Evolutionary conservation across 108 stramenopile genomes (phyloP).

Genomic region (Nannochloropsis oceanica): DNA sequence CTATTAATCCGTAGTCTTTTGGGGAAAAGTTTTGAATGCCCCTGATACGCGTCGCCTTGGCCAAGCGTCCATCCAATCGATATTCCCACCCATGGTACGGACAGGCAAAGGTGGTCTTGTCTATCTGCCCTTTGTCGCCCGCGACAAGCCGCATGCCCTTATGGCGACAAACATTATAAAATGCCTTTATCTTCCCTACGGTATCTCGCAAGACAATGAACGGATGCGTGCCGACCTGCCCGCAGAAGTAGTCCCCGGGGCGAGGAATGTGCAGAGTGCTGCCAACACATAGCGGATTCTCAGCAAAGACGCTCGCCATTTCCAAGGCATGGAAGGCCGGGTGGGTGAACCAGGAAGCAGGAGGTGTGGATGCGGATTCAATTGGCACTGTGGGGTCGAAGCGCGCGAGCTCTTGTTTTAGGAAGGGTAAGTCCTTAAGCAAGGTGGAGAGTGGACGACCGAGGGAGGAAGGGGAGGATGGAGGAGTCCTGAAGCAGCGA

Average conservation of each 20-base stretch:
- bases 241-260: neutral
- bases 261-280: neutral
- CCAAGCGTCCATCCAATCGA: conserved; percentile 22
- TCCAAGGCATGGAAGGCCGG: neutral
- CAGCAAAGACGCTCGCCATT: neutral
- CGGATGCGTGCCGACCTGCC: neutral
- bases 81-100: conserved; percentile 42
- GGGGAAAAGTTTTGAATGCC: conserved; percentile 24
- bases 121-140: neutral
- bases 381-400: neutral
- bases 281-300: neutral
- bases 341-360: conserved; percentile 4
- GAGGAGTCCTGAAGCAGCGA: no score
- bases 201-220: neutral
- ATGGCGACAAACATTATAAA: neutral
- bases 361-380: neutral
- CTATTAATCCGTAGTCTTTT: conserved; percentile 13
- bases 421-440: neutral
- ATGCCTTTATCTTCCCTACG: neutral
- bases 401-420: neutral
- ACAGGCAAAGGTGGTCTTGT: conserved; percentile 10
- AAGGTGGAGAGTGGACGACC: no score
- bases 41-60: conserved; percentile 27
- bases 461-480: no score
- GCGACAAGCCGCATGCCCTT: neutral